Conservation (phyloP, 73 alveolate genomes). For the Durusdinium trenchii region DNA sequence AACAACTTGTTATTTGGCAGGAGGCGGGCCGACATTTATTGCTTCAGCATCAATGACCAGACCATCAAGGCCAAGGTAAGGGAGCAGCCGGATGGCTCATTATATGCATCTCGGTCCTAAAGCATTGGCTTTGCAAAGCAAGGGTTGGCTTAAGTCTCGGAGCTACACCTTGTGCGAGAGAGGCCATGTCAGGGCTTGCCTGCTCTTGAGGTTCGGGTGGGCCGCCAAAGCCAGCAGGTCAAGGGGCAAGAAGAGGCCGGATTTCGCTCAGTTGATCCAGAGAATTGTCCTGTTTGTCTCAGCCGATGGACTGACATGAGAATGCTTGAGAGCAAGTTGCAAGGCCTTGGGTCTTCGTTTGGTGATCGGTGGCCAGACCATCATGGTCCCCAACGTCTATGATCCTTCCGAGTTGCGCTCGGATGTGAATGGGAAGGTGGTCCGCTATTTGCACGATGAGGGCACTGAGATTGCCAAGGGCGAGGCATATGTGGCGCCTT, state of each 20-base stretch:
- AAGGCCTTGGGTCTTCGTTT: slow-evolving; percentile 84
- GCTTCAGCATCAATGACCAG: slow-evolving; percentile 77
- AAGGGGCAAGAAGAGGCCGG: slow-evolving; percentile 57
- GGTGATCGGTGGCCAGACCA: slow-evolving; percentile 77
- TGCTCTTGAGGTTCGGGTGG: too few relatives aligned
- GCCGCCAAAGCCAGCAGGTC: slow-evolving; percentile 73
- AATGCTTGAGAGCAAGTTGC: background rate
- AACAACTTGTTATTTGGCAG: background rate
- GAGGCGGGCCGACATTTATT: background rate
- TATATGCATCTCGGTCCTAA: background rate
- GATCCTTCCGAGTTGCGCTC: slow-evolving; percentile 96
- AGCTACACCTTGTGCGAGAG: too few relatives aligned
- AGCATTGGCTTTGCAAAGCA: slow-evolving; percentile 28
- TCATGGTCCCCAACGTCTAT: slow-evolving; percentile 76
- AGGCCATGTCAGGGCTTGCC: too few relatives aligned
- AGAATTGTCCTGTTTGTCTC: background rate
- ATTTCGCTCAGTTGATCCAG: background rate
- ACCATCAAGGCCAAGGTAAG: slow-evolving; percentile 76
- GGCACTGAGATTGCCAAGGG: slow-evolving; percentile 94
- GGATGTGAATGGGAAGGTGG: slow-evolving; percentile 94
- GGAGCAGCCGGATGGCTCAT: slow-evolving; percentile 88
- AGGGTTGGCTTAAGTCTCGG: background rate
- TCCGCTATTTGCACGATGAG: slow-evolving; percentile 85
- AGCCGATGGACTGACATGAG: too few relatives aligned
- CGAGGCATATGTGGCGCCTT: slow-evolving; percentile 36